Evolutionary conservation across 1,284 basidiomycete species (phyloP), one percentile per base, ranked within the genome.

Genomic region (Pisolithus thermaeus): DNA sequence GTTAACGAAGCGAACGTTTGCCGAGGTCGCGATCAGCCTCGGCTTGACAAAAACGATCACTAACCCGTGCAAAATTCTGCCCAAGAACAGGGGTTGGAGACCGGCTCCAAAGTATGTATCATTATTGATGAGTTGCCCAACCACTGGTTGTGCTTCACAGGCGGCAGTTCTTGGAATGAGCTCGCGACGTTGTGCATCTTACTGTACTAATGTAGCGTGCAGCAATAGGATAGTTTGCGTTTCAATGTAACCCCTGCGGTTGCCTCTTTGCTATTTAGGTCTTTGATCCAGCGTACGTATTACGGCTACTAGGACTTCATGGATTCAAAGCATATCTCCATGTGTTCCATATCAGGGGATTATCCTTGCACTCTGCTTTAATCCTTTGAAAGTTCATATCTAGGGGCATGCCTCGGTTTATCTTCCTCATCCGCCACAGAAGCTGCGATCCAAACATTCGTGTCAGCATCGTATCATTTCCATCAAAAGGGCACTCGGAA

Each of bases 181-280:
- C n/a, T n/a, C n/a, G n/a, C n/a, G 32, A 25, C 42, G 14, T 44
- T 9, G 40, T 11, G 18, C 20, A 5, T 38, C 20, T 20, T 22
- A 36, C 7, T 27, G 46, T 45, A 18, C 49, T 59, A 41, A 65
- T 55, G 4, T 22, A 47, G 18, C 14, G 27, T 44, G 16, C 51
- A 79, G 75, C 57, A 76, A 78, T 56, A 72, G 77, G 63, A 81
- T 80, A 76, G 71, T 75, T n/a, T n/a, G 66, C 37, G 23, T 63
- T 25, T 23, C 23, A 50, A 55, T 49, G 30, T 52, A 48, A 46
- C 53, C 40, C 54, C 14, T 30, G 9, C 8, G 28, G 46, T 47
- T 27, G 38, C 22, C 25, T 38, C 30, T 44, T 50, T 48, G 56
- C 61, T 64, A 50, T n/a, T n/a, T n/a, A n/a, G n/a, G 60, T 48